Base-by-base conservation (phyloP, 495 filamentous ascomycete species). In the Podospora pseudoanserina region DNA sequence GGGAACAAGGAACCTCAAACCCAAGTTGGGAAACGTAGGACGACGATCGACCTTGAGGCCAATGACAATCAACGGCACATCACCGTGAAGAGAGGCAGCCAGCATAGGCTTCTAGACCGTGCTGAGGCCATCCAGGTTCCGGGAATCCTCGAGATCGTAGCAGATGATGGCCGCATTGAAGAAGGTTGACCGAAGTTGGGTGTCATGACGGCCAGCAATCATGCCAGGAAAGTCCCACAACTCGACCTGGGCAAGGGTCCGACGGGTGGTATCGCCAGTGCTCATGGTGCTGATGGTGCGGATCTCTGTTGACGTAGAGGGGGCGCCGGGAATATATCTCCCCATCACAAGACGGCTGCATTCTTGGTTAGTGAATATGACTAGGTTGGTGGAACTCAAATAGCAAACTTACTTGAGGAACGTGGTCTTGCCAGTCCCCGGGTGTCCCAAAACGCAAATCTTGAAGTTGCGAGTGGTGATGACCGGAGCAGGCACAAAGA, bases 131-230 rank as follows among this genome's bases (percentile, higher is more conserved):
- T 13, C 39, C 7, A 77, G 39, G 55, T 71, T 73, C 4, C 62
- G 26, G 19, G 32, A 26, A 58, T 75, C 69, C 49, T 74, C 76
- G 15, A 74, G 59, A 66, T 64, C 68, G 44, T 70, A 76, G 69
- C 76, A 78, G 57, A 77, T 66, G 27, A 77, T 63, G n/a, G 72
- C 73, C 4, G 70, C 75, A 26, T 78, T 65, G 55, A 78, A 78
- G 59, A 73, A 74, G 18, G 63, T 72, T 3, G 66, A 61, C 4
- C 68, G 59, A 3, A 73, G 65, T 5, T 65, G 67, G 3, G 54
- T 44, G 26, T 27, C 16, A 7, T 34, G 32, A 13, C 66, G 53
- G 44, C 54, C 44, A 26, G 55, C 58, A 11, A 69, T 26, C 2
- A 49, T 58, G 7, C 75, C 75, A 3, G 75, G 75, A 60, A 77